Percentiles rank a stretch among this genome's conserved stretches.
Evolutionary conservation across 2,329 filamentous ascomycete genomes (phyloP).

Genomic region (Aspergillus unguis): DNA sequence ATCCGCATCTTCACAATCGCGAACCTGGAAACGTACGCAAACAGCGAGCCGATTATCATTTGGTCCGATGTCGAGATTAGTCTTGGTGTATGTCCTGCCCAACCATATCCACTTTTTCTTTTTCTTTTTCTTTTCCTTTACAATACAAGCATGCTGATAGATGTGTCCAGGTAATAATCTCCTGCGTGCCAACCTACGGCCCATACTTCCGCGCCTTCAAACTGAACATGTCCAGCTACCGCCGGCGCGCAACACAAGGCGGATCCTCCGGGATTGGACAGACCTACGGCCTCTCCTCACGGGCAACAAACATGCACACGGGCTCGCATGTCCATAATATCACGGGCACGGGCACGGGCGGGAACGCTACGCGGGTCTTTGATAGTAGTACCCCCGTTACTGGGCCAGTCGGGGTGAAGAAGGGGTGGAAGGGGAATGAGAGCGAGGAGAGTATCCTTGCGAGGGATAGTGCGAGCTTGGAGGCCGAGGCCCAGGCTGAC

Average conservation of each 20-base stretch:
- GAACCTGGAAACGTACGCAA: slow-evolving; percentile 44
- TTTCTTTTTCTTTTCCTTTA: too few relatives aligned
- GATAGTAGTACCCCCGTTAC: not conserved
- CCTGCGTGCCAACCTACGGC: slow-evolving; percentile 44
- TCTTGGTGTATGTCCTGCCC: slow-evolving; percentile 32
- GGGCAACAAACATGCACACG: too few relatives aligned
- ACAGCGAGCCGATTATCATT: slow-evolving; percentile 43
- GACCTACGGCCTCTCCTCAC: not conserved
- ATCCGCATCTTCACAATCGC: slow-evolving; percentile 51
- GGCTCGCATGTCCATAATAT: not conserved
- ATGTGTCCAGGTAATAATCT: slow-evolving; percentile 33
- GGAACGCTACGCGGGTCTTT: not conserved
- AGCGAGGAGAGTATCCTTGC: not conserved
- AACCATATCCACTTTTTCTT: too few relatives aligned
- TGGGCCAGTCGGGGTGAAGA: not conserved
- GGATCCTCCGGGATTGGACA: not conserved
- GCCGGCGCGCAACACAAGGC: not conserved
- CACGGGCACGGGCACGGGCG: not conserved
- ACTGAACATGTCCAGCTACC: slow-evolving; percentile 19
- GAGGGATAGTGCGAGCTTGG: not conserved
- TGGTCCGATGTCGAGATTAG: slow-evolving; percentile 50
- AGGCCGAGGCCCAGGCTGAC: too few relatives aligned
- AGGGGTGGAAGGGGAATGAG: not conserved
- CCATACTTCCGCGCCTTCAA: slow-evolving; percentile 36
- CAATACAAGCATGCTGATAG: too few relatives aligned